Evolutionary conservation across 2,329 filamentous ascomycete genomes (phyloP).

Genomic region (Curvularia spicifera): DNA sequence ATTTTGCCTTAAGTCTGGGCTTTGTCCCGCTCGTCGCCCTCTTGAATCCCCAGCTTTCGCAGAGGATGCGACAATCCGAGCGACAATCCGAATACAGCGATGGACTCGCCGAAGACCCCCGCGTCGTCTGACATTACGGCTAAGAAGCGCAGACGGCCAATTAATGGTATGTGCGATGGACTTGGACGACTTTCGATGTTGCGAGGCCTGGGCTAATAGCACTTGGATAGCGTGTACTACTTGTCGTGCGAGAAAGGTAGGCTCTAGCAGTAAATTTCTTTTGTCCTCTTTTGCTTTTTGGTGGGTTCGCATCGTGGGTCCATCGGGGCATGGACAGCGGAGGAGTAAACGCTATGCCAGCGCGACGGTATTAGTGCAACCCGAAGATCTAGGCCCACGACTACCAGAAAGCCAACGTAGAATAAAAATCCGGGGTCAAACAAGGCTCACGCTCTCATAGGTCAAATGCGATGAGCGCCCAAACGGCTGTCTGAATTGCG

Average conservation of each 20-base stretch:
- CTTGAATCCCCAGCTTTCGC: constrained; percentile 12
- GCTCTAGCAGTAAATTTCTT: background rate
- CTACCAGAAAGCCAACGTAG: background rate
- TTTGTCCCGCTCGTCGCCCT: constrained; percentile 13
- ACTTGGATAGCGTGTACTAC: constrained; percentile 23
- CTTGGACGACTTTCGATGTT: constrained; percentile 1
- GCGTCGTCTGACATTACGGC: constrained; percentile 17
- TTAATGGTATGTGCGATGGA: constrained; percentile 31
- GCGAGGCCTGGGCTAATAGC: constrained; percentile 12
- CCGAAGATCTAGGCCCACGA: background rate
- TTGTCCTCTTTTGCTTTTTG: constrained; percentile 1
- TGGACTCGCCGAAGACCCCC: constrained; percentile 21
- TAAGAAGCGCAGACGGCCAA: constrained; percentile 35
- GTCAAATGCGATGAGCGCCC: constrained; percentile 44
- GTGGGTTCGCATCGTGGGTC: background rate
- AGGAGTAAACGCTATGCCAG: background rate
- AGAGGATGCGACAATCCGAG: constrained; percentile 20
- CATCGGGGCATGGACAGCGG: background rate
- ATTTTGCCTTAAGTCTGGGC: constrained; percentile 21
- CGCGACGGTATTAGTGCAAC: background rate
- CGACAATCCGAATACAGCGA: constrained; percentile 20
- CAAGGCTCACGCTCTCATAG: constrained; percentile 21
- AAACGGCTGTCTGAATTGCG: constrained; percentile 42
- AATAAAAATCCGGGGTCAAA: background rate
- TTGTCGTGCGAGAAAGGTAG: constrained; percentile 29